Base-by-base conservation (phyloP, 192 early-diverging fungal genomes). In the Coemansia sp. region DNA sequence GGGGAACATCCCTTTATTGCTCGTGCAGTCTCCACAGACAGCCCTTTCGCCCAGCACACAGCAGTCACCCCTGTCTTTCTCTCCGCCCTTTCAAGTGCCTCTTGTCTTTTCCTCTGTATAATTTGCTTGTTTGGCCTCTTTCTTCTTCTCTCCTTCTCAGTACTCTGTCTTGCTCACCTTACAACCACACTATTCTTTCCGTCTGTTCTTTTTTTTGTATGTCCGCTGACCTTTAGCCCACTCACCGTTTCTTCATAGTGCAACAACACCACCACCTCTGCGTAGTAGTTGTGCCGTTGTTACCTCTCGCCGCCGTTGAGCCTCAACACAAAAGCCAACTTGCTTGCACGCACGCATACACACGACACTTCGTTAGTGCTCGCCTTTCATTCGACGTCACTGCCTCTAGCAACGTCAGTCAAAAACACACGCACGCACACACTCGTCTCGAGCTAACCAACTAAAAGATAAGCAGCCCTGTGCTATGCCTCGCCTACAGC, bases 401-500 rank as follows among this genome's bases (percentile, higher is more conserved):
- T 9, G 46, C 46, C 19, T 50, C 46, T 50, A 50, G 46, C 46
- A 50, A 50, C 46, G 46, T 21, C 46, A 10, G 21, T 8, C 46
- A 62, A 62, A 62, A 21, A 29, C 59, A 25, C 44, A 63, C 38
- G 38, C 44, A 63, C 62, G 25, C 34, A 63, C 61, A 7, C 62
- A 44, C 62, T 63, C 46, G 62, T 42, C 44, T 64, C 46, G 63
- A 48, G 27, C 34, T 19, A 34, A 10, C 38, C 51, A 53, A 50
- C 32, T 38, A 21, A 39, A 39, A 55, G n/a, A 50, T 58, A 21
- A 57, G 45, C 11, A 19, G 29, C 23, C 63, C 8, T 46, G 63
- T 53, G 2, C 27, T 34, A 75, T 75, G 73, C 51, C 63, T 50
- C 73, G 73, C 60, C 64, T 67, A 38, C 67, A 69, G 57, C 31